A percentile compares a stretch with the other conserved stretches of the same genome.
Conservation (phyloP, 164 flowering plant genomes). For the Magnolia changhungtana region DNA sequence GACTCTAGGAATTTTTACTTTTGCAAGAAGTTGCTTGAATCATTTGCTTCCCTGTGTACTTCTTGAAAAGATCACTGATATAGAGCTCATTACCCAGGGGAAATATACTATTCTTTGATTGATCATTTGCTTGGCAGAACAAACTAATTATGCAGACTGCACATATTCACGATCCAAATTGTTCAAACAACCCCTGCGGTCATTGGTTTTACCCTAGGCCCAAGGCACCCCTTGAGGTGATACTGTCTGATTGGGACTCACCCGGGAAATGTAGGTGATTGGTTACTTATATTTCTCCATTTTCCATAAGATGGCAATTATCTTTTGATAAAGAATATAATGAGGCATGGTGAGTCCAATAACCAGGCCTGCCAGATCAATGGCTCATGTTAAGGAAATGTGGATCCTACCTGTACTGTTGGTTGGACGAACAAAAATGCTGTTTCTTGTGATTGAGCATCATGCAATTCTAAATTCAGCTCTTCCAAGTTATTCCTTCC, state of each 20-base stretch:
- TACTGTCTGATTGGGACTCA: background rate
- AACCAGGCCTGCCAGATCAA: too few relatives aligned
- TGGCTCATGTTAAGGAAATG: too few relatives aligned
- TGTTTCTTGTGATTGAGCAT: background rate
- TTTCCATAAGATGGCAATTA: background rate
- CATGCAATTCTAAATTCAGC: background rate
- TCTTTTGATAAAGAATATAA: background rate
- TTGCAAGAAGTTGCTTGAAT: background rate
- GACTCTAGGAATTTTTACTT: background rate
- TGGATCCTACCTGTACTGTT: background rate
- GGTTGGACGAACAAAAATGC: background rate
- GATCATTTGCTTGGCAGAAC: background rate
- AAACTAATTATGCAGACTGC: background rate
- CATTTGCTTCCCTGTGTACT: background rate
- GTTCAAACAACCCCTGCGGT: too few relatives aligned
- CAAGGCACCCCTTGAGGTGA: background rate
- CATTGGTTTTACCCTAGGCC: too few relatives aligned
- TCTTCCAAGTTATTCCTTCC: background rate
- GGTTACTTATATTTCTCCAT: background rate
- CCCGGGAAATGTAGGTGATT: background rate
- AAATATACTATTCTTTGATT: background rate
- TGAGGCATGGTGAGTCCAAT: background rate
- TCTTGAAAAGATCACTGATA: too few relatives aligned
- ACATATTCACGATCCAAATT: too few relatives aligned
- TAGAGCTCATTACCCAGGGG: background rate